Conservation (phyloP, 768 basidiomycete species). For the Lentinula raphanica region DNA sequence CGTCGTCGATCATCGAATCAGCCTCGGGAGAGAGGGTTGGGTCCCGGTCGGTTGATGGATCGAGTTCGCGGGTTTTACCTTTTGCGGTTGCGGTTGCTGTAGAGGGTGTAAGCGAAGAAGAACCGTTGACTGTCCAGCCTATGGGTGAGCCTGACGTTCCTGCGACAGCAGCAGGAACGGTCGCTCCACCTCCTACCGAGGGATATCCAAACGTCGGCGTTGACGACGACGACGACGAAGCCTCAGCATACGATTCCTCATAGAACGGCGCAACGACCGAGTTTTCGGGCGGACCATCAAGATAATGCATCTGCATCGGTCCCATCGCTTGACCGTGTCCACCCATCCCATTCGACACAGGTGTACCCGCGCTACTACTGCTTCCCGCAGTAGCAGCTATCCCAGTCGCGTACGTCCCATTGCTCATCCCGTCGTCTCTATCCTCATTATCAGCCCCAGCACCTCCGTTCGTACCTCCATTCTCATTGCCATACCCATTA, state of each 20-base stretch:
- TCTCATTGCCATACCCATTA: neutral
- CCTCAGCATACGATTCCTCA: neutral
- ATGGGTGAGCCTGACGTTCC: neutral
- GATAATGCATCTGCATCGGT: conserved; percentile 4
- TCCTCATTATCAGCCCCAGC: neutral
- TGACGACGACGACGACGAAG: neutral
- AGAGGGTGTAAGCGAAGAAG: neutral
- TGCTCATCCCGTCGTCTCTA: neutral
- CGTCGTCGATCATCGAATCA: conserved; percentile 11
- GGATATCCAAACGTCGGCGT: neutral
- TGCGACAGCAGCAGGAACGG: too few relatives aligned
- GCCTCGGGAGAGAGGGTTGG: neutral
- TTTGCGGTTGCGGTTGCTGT: neutral
- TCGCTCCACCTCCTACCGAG: neutral
- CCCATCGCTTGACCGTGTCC: neutral
- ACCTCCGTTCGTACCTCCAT: neutral
- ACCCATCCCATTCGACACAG: neutral
- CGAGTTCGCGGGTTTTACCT: conserved; percentile 11
- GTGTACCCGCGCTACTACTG: neutral
- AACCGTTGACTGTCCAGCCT: neutral
- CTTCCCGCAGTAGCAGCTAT: neutral
- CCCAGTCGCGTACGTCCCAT: neutral
- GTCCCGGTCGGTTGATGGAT: neutral
- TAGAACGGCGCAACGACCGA: neutral
- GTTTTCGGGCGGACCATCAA: conserved; percentile 5